A percentile compares a stretch with the other conserved stretches of the same genome.
phyloP scores from a whole-genome alignment of 306 rosid species.

The Luffa acutangula region DNA sequence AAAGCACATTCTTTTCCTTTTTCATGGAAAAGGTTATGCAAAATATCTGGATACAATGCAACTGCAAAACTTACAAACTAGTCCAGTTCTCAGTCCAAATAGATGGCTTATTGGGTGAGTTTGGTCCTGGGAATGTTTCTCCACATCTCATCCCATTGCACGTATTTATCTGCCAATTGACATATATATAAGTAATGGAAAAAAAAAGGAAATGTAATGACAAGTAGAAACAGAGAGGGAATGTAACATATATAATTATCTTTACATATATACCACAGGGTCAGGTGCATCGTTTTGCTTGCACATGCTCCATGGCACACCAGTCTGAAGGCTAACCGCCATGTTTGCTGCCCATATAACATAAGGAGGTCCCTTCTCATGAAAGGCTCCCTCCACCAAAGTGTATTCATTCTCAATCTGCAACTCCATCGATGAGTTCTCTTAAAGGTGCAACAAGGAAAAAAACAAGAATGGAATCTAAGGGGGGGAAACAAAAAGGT shows the following conservation, averaged over 20 bases:
- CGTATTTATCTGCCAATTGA: constrained; percentile 39
- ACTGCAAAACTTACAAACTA: constrained; percentile 43
- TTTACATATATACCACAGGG: constrained; percentile 51
- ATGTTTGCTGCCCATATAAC: constrained; percentile 78
- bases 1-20: not conserved
- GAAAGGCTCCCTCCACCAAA: constrained; percentile 37
- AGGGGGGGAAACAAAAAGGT: not conserved
- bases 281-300: constrained; percentile 87
- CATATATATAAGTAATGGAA: not conserved
- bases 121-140: constrained; percentile 64
- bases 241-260: not conserved
- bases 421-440: not conserved
- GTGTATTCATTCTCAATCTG: constrained; percentile 91
- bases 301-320: constrained; percentile 94
- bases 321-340: constrained; percentile 70
- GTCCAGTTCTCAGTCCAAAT: constrained; percentile 97
- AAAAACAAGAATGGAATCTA: not conserved
- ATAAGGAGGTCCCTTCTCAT: constrained; percentile 48
- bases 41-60: not conserved
- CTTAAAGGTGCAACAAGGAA: not conserved
- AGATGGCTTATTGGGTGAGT: constrained; percentile 74
- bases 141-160: constrained; percentile 79
- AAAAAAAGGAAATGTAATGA: not conserved
- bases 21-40: not conserved
- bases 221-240: not conserved